Conservation (phyloP, 129 eudicot genomes). For the Flaveria brownii region DNA sequence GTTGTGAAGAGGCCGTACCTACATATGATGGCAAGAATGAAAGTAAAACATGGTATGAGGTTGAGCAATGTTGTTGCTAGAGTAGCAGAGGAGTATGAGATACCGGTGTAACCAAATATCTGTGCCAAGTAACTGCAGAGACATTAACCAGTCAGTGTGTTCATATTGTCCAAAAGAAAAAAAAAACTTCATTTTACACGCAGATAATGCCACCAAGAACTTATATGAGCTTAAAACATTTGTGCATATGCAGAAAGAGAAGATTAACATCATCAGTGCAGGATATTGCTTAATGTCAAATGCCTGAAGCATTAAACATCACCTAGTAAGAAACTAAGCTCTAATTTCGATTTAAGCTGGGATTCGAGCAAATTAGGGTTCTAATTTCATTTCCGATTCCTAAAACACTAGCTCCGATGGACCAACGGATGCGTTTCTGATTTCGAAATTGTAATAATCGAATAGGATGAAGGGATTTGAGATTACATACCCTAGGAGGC, state of each 20-base stretch:
- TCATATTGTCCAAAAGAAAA: background rate
- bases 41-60: constrained; percentile 80
- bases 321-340: constrained; percentile 7
- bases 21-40: constrained; percentile 68
- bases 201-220: background rate
- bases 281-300: constrained; percentile 45
- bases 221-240: constrained; percentile 1
- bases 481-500: constrained; percentile 66
- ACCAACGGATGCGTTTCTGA: too few relatives aligned
- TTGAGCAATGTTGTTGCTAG: constrained; percentile 78
- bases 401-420: too few relatives aligned
- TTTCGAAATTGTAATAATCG: too few relatives aligned
- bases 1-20: constrained; percentile 43
- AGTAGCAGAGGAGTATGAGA: constrained; percentile 63
- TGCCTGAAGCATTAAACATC: constrained; percentile 44
- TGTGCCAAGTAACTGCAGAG: constrained; percentile 56
- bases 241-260: constrained; percentile 44
- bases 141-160: constrained; percentile 15
- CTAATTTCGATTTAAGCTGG: constrained; percentile 37
- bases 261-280: constrained; percentile 53
- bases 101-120: constrained; percentile 78
- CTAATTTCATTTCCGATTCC: too few relatives aligned
- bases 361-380: too few relatives aligned
- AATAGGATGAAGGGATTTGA: too few relatives aligned
- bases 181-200: background rate